Evolutionary conservation across 257 asterid genomes (phyloP).

Genomic region (Petunia secreta): DNA sequence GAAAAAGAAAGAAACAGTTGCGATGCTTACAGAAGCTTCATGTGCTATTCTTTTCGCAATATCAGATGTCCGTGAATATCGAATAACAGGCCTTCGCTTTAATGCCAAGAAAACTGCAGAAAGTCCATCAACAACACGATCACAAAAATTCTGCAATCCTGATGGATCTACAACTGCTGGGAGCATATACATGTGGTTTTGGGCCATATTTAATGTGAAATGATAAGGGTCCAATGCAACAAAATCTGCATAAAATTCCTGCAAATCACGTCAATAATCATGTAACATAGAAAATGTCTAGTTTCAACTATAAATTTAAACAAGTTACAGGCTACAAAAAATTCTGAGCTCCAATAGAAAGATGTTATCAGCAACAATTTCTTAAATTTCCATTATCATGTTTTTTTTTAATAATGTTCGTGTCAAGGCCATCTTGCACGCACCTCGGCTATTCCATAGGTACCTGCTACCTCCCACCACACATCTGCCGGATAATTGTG

Average conservation of each 20-base stretch:
- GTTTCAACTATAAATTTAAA: constrained; percentile 23
- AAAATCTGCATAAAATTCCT: constrained; percentile 96
- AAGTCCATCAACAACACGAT: constrained; percentile 87
- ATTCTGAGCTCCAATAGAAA: constrained; percentile 2
- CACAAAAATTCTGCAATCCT: constrained; percentile 72
- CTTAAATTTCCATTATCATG: neutral
- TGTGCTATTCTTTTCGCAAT: constrained; percentile 88
- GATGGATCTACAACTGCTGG: constrained; percentile 97
- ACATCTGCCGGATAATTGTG: too few relatives aligned
- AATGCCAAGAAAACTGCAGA: constrained; percentile 85
- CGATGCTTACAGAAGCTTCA: constrained; percentile 76
- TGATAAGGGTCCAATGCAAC: constrained; percentile 85
- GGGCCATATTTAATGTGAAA: constrained; percentile 70
- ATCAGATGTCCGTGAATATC: constrained; percentile 90
- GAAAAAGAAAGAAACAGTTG: constrained; percentile 2
- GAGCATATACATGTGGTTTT: constrained; percentile 86
- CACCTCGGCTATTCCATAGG: too few relatives aligned
- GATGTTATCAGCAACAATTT: neutral
- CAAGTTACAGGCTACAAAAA: constrained; percentile 18
- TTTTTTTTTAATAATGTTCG: too few relatives aligned
- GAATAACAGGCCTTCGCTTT: constrained; percentile 86
- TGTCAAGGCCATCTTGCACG: too few relatives aligned
- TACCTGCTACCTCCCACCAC: too few relatives aligned
- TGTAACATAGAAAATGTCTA: constrained; percentile 23
- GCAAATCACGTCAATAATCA: constrained; percentile 43